Conservation (phyloP, 139 green algal species). For the Volvox reticuliferus region DNA sequence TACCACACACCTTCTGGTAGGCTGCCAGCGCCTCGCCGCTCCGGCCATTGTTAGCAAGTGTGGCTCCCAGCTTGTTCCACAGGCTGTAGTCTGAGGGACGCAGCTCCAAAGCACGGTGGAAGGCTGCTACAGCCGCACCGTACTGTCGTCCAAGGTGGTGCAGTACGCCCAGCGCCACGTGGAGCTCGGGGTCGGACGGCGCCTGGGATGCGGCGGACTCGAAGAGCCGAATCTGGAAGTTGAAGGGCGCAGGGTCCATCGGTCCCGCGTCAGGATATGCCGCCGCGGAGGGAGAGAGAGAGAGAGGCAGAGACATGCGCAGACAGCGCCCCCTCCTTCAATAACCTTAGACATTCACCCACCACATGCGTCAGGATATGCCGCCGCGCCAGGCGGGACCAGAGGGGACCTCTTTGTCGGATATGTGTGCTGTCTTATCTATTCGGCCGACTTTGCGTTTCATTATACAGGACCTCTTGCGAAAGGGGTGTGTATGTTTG, state of each 20-base stretch:
- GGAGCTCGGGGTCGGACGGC: slow-evolving; percentile 85
- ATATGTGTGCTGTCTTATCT: too few relatives aligned
- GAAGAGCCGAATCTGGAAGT: slow-evolving; percentile 58
- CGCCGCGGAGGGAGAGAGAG: too few relatives aligned
- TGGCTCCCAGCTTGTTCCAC: slow-evolving; percentile 98
- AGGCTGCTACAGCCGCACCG: slow-evolving; percentile 82
- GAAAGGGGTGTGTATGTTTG: too few relatives aligned
- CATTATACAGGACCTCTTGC: too few relatives aligned
- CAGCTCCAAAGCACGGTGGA: slow-evolving; percentile 77
- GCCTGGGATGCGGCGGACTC: slow-evolving; percentile 51
- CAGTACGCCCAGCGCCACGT: slow-evolving; percentile 93
- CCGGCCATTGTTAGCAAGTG: slow-evolving; percentile 89
- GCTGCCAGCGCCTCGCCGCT: slow-evolving; percentile 86
- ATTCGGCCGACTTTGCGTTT: too few relatives aligned
- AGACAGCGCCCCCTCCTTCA: too few relatives aligned
- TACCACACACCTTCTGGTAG: slow-evolving; percentile 73
- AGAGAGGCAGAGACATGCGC: too few relatives aligned
- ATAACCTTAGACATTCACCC: not conserved
- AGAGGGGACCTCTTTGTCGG: too few relatives aligned
- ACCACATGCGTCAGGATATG: slow-evolving; percentile 65
- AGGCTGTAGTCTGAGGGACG: slow-evolving; percentile 86
- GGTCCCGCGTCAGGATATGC: too few relatives aligned
- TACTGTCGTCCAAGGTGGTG: slow-evolving; percentile 92
- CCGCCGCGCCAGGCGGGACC: too few relatives aligned
- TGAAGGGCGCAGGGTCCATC: too few relatives aligned